A percentile compares a stretch with the other conserved stretches of the same genome.
phyloP scores from a whole-genome alignment of 2,329 filamentous ascomycete species.

The Hirsutella minnesotensis region DNA sequence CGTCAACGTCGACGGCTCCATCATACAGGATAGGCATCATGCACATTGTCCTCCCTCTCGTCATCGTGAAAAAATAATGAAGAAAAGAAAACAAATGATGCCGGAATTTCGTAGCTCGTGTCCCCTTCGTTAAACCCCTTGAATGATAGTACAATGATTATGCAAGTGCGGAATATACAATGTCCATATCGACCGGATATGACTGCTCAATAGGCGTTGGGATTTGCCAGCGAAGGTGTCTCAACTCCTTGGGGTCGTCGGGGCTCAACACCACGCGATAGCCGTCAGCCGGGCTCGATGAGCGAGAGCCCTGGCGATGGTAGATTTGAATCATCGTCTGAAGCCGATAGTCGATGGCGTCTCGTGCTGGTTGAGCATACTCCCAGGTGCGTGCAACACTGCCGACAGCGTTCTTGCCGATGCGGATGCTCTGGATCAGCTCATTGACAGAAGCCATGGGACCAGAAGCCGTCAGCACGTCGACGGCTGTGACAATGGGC shows the following conservation, averaged over 20 bases:
- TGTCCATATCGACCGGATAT: slow-evolving; percentile 26
- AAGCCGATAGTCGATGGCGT: slow-evolving; percentile 29
- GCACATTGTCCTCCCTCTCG: not conserved
- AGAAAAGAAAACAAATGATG: no score
- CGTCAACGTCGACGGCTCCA: not conserved
- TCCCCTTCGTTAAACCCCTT: not conserved
- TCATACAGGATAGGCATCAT: slow-evolving; percentile 1
- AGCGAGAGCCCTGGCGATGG: slow-evolving; percentile 17
- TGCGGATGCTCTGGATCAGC: slow-evolving; percentile 40
- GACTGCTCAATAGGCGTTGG: slow-evolving; percentile 19
- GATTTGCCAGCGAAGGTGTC: slow-evolving; percentile 22
- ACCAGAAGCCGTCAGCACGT: slow-evolving; percentile 53
- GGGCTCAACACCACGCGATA: slow-evolving; percentile 17
- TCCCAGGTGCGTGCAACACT: slow-evolving; percentile 48
- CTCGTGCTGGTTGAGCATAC: slow-evolving; percentile 37
- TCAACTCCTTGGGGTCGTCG: slow-evolving; percentile 16
- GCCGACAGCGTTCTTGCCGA: slow-evolving; percentile 41
- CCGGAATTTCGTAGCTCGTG: not conserved
- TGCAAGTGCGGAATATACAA: slow-evolving; percentile 18
- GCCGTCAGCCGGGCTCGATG: slow-evolving; percentile 15
- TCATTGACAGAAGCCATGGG: slow-evolving; percentile 35
- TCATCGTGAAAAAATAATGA: not conserved
- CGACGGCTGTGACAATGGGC: slow-evolving; percentile 50
- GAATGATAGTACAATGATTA: slow-evolving; percentile 6
- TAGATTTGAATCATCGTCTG: slow-evolving; percentile 20